phyloP scores from a whole-genome alignment of 106 monocot genomes.

The Iris macrosiphon region DNA sequence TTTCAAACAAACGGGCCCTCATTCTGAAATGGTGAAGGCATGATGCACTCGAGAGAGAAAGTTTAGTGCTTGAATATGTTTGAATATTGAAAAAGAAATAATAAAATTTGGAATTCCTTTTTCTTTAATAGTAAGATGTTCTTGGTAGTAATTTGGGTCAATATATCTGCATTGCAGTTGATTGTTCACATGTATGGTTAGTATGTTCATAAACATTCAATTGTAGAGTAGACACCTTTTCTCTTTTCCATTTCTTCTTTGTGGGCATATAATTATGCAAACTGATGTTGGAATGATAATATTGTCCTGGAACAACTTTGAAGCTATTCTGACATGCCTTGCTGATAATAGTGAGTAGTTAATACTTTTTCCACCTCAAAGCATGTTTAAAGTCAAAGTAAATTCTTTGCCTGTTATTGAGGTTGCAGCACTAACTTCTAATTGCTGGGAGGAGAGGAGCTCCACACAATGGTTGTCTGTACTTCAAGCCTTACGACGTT shows the following conservation, averaged over 20 bases:
- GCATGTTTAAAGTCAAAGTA: neutral
- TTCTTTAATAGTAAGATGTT: neutral
- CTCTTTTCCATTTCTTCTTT: neutral
- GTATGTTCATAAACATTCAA: too few species aligned
- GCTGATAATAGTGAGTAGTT: neutral
- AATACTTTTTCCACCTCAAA: neutral
- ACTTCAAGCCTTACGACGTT: too few species aligned
- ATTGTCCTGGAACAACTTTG: conserved; percentile 1
- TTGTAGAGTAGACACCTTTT: too few species aligned
- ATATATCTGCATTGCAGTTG: neutral
- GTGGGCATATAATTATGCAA: neutral
- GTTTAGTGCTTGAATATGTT: neutral
- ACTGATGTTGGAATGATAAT: neutral
- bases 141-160: neutral
- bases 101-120: neutral
- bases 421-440: too few species aligned
- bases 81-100: neutral
- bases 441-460: too few species aligned
- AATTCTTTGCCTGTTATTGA: too few species aligned
- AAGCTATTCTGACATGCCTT: too few species aligned
- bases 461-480: too few species aligned
- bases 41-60: neutral
- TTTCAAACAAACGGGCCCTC: too few species aligned
- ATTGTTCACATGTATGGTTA: too few species aligned
- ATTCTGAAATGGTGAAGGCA: neutral